A percentile compares a stretch with the other conserved stretches of the same genome.
phyloP scores from a whole-genome alignment of 2,329 filamentous ascomycete species.

The Talaromyces pinophilus region DNA sequence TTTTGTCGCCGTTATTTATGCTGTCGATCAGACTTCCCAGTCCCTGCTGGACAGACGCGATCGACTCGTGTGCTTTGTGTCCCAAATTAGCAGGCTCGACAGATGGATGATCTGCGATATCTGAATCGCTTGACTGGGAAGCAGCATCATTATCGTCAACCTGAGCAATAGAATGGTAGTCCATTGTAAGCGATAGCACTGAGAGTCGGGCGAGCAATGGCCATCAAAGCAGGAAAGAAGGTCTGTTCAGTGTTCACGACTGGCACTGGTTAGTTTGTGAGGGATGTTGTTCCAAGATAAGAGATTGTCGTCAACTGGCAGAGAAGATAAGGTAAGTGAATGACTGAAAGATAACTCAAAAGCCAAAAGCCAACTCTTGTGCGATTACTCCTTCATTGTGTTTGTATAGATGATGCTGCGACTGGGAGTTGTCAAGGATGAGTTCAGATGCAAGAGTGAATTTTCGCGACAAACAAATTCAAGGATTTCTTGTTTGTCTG shows the following conservation, averaged over 20 bases:
- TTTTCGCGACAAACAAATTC: background rate
- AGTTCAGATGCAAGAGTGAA: background rate
- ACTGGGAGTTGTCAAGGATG: background rate
- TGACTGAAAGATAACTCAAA: background rate
- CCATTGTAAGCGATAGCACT: slow-evolving; percentile 35
- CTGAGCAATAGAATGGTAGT: slow-evolving; percentile 48
- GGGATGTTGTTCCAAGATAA: background rate
- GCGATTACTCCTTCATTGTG: background rate
- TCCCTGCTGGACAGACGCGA: slow-evolving; percentile 8
- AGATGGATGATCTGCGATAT: slow-evolving; percentile 33
- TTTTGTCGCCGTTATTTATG: slow-evolving; percentile 24
- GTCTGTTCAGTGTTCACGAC: background rate
- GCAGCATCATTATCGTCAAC: slow-evolving; percentile 39
- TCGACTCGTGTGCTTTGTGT: slow-evolving; percentile 16
- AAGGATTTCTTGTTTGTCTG: background rate
- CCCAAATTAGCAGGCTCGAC: slow-evolving; percentile 7
- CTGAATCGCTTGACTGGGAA: slow-evolving; percentile 34
- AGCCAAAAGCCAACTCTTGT: background rate
- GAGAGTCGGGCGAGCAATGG: background rate
- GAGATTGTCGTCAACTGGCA: background rate
- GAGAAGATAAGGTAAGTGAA: background rate
- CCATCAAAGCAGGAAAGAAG: slow-evolving; percentile 14
- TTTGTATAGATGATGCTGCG: background rate
- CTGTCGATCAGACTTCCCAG: slow-evolving; percentile 16
- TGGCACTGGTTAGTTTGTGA: background rate